phyloP scores from a whole-genome alignment of 768 basidiomycete genomes.

The Panaeolus papilionaceus region DNA sequence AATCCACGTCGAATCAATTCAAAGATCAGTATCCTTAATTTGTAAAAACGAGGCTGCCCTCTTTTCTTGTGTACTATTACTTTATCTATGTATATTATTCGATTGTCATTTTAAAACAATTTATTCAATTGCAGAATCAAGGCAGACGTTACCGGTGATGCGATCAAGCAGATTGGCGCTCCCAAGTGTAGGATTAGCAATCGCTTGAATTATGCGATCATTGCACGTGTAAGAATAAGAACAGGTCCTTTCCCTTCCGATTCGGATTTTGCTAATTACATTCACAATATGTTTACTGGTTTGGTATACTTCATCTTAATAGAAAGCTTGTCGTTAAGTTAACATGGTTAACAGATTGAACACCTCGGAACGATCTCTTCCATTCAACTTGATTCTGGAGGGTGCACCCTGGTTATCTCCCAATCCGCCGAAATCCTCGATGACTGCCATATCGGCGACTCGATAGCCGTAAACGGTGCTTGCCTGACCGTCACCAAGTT shows the following conservation, averaged over 20 bases:
- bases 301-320: constrained; percentile 53
- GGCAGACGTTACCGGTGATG: neutral
- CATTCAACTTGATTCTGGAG: constrained; percentile 69
- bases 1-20: neutral
- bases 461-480: constrained; percentile 86
- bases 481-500: constrained; percentile 95
- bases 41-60: too few species aligned
- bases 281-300: constrained; percentile 73
- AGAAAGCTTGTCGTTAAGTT: constrained; percentile 16
- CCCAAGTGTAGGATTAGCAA: neutral
- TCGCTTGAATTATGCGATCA: neutral
- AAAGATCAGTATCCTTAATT: neutral
- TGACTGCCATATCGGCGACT: constrained; percentile 94
- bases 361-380: constrained; percentile 79
- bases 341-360: constrained; percentile 69
- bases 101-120: too few species aligned
- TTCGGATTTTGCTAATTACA: neutral
- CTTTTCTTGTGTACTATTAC: neutral
- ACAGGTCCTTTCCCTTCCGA: neutral
- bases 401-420: constrained; percentile 83
- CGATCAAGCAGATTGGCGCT: neutral
- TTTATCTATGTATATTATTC: too few species aligned
- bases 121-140: too few species aligned
- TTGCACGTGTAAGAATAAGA: neutral
- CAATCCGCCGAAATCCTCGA: constrained; percentile 74